These are phyloP conservation scores for Sicyos edulis DNA, from an alignment of 306 rosid species.

Conservation along the genomic window DNA sequence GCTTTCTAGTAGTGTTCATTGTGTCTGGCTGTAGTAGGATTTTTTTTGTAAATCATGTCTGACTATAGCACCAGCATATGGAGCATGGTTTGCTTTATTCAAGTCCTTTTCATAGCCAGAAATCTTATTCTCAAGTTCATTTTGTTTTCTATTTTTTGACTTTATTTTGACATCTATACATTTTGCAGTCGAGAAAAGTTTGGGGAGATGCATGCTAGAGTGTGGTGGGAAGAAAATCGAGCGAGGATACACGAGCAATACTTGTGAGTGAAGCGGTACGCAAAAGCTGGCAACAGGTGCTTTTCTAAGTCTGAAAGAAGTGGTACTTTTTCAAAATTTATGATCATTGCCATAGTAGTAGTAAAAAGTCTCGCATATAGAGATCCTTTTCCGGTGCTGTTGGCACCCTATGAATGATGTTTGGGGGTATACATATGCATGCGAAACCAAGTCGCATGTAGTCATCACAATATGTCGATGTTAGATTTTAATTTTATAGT, in stretches of 20 bases:
- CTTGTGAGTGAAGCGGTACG: slow-evolving; percentile 35
- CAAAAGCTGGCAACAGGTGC: slow-evolving; percentile 23
- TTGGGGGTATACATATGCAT: slow-evolving; percentile 31
- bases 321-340: slow-evolving; percentile 29
- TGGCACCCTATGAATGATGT: slow-evolving; percentile 25
- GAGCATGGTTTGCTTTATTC: slow-evolving; percentile 8
- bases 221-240: slow-evolving; percentile 99
- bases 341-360: slow-evolving; percentile 39
- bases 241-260: slow-evolving; percentile 91
- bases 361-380: slow-evolving; percentile 42
- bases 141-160: neutral
- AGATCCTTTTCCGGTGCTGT: slow-evolving; percentile 40
- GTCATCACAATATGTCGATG: slow-evolving; percentile 12
- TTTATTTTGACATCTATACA: neutral
- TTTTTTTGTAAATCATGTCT: no score
- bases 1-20: neutral
- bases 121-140: neutral
- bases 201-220: slow-evolving; percentile 92
- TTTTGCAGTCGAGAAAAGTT: slow-evolving; percentile 81
- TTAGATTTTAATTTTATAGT: slow-evolving; percentile 18
- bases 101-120: neutral
- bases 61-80: neutral
- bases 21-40: no score
- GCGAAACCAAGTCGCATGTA: slow-evolving; percentile 4
- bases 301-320: slow-evolving; percentile 33